Evolutionary conservation across 2,329 filamentous ascomycete species (phyloP).

Genomic region (Cercospora sp.): DNA sequence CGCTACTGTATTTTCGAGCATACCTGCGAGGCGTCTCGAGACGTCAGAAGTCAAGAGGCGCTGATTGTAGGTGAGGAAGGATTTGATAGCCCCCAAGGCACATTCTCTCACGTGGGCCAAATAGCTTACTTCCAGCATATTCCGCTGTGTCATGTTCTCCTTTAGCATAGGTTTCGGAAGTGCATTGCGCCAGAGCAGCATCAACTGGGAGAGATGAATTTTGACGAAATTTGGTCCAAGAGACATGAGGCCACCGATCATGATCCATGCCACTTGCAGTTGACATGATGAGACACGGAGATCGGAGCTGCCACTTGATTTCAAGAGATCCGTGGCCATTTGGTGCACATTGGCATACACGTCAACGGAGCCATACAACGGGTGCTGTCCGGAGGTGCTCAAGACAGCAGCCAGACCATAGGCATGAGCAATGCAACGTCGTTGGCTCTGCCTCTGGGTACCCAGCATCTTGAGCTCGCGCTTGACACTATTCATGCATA

Average conservation of each 20-base stretch:
- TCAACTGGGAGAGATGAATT: slow-evolving; percentile 90
- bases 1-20: slow-evolving; percentile 91
- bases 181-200: slow-evolving; percentile 95
- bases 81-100: slow-evolving; percentile 83
- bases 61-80: slow-evolving; percentile 91
- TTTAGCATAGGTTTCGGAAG: slow-evolving; percentile 91
- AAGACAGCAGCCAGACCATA: slow-evolving; percentile 88
- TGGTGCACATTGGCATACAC: slow-evolving; percentile 89
- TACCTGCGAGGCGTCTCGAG: slow-evolving; percentile 84
- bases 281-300: slow-evolving; percentile 88
- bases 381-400: slow-evolving; percentile 83
- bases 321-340: slow-evolving; percentile 87
- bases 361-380: slow-evolving; percentile 91
- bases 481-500: slow-evolving; percentile 93
- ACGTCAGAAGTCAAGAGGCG: slow-evolving; percentile 90
- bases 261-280: slow-evolving; percentile 95
- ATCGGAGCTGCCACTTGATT: slow-evolving; percentile 88
- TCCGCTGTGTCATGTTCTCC: slow-evolving; percentile 82
- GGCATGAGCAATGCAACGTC: slow-evolving; percentile 84
- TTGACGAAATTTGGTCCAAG: slow-evolving; percentile 98
- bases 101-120: slow-evolving; percentile 93
- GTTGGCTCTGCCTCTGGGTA: slow-evolving; percentile 72
- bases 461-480: slow-evolving; percentile 78
- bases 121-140: slow-evolving; percentile 85
- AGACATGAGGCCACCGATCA: slow-evolving; percentile 95